These are phyloP conservation scores for Colletotrichum spaethianum DNA, from an alignment of 2,329 filamentous ascomycete species.

Conservation along the genomic window DNA sequence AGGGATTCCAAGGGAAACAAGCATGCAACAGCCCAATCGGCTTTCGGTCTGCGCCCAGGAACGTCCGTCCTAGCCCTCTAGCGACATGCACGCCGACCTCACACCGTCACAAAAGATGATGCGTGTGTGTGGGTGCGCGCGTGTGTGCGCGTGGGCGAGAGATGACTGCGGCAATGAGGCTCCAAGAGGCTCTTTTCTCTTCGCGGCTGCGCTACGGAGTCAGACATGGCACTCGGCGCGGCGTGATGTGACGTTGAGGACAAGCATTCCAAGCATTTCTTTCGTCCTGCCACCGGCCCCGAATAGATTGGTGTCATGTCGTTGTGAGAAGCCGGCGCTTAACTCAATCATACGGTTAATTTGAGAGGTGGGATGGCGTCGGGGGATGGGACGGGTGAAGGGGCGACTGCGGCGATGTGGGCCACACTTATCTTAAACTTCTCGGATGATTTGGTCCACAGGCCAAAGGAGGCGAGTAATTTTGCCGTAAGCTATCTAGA, in stretches of 20 bases:
- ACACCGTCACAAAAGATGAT: conserved; percentile 23
- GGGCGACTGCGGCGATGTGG: conserved; percentile 6
- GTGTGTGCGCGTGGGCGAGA: background rate
- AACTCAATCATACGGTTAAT: conserved; percentile 33
- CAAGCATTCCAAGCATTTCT: conserved; percentile 10
- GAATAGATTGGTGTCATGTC: conserved; percentile 28
- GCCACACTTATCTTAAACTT: background rate
- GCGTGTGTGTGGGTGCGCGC: background rate
- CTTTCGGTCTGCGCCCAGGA: conserved; percentile 22
- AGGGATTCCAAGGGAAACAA: conserved; percentile 7
- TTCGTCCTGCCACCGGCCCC: conserved; percentile 4
- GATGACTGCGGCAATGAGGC: background rate
- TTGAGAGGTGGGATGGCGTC: conserved; percentile 28
- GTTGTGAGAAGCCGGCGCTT: conserved; percentile 28
- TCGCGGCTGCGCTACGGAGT: background rate
- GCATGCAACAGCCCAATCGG: conserved; percentile 30
- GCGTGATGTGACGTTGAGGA: background rate
- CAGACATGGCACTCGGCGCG: background rate
- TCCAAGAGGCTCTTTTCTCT: conserved; percentile 18
- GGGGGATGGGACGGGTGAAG: conserved; percentile 1
- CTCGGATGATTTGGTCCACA: conserved; percentile 4
- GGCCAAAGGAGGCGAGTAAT: background rate
- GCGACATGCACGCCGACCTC: conserved; percentile 37
- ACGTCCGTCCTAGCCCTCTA: conserved; percentile 14
- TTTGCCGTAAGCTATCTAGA: background rate